A percentile compares a stretch with the other conserved stretches of the same genome.
Evolutionary conservation across 2,329 filamentous ascomycete genomes (phyloP).

Genomic region (Cylindrodendrum hubeiense): DNA sequence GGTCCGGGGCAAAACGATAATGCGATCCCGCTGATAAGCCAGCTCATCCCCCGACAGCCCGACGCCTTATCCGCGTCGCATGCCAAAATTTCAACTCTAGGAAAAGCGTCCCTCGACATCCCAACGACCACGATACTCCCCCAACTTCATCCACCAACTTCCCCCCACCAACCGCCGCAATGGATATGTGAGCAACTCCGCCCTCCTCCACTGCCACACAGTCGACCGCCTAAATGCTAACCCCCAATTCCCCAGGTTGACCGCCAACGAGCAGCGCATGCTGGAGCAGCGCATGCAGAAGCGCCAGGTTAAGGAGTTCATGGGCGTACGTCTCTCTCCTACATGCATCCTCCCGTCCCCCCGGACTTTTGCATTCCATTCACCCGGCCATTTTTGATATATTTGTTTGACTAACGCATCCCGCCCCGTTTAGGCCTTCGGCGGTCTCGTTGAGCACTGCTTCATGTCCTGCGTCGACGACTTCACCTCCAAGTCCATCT

Average conservation of each 20-base stretch:
- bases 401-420: constrained; percentile 3
- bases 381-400: background rate
- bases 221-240: constrained; percentile 19
- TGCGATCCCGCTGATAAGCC: constrained; percentile 48
- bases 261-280: constrained; percentile 86
- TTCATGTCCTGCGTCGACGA: constrained; percentile 98
- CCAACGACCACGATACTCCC: constrained; percentile 23
- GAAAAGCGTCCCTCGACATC: constrained; percentile 29
- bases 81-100: constrained; percentile 47
- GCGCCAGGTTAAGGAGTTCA: constrained; percentile 99
- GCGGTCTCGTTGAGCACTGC: constrained; percentile 78
- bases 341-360: background rate
- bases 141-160: constrained; percentile 23
- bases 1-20: constrained; percentile 46
- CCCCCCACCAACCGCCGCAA: constrained; percentile 34
- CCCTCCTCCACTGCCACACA: background rate
- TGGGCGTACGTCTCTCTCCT: constrained; percentile 77
- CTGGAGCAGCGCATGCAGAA: constrained; percentile 95
- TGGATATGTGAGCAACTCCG: constrained; percentile 47
- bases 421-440: constrained; percentile 49
- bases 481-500: constrained; percentile 97
- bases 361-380: background rate
- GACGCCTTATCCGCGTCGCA: constrained; percentile 35
- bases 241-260: constrained; percentile 66
- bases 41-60: constrained; percentile 24